Evolutionary conservation across 441 rosid genomes (phyloP), one percentile per base, ranked within the genome.

Genomic region (Pelargonium fulgidum): DNA sequence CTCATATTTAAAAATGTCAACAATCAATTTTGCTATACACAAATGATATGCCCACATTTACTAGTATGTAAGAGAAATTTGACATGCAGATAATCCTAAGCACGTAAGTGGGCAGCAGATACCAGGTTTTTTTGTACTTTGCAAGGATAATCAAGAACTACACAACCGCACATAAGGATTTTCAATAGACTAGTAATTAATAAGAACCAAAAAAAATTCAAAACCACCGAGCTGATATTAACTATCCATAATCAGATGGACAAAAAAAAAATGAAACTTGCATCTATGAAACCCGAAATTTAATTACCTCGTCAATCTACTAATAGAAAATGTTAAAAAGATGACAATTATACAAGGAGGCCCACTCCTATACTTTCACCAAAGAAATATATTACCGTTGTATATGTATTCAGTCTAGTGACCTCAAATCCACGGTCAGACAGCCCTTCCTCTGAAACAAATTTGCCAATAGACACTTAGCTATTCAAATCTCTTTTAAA

Each of bases 391-490:
- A 86, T 71, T 82, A 93, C 99, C 5, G 99, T 93, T 64, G 95
- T 85, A 76, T 93, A 93, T 39, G 99, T 91, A 73, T 93, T 91
- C 70, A 93, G 84, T 80, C 99, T 89, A 69, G 83, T 50, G 67
- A 93, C 97, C 74, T 93, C 88, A 82, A 91, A 93, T 58, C 97
- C 99, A 72, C 99, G 97, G 68, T 70, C 80, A 36, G 81, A 87
- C 68, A 93, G 77, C 68, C 93, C 91, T 76, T 87, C 91, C 81
- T 89, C 99, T 93, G 92, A 54, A 16, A 54, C 64, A 78, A 64
- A 78, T 33, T 80, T 42, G 67, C 47, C 66, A 63, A 70, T 70
- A 12, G n/a, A 26, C 22, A 54, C 20, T 54, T 14, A 54, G 61
- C n/a, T 54, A 54, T 54, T 54, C 61, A 5, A 39, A 39, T 39